phyloP scores from a whole-genome alignment of 2,329 filamentous ascomycete species.

The Phoma herbarum region DNA sequence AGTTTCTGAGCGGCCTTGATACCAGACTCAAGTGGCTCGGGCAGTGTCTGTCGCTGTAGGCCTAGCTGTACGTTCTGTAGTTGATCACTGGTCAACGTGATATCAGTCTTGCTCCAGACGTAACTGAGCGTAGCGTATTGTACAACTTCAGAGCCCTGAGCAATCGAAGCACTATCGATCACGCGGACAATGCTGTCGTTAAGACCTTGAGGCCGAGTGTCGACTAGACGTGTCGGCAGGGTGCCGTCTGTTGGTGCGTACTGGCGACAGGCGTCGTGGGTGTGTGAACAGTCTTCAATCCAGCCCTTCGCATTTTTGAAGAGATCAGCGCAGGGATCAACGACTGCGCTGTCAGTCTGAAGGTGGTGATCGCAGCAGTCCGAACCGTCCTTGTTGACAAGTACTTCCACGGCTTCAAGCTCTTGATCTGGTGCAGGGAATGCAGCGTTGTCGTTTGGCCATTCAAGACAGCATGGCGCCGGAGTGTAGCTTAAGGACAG shows the following conservation, averaged over 20 bases:
- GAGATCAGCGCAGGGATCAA: conserved; percentile 5
- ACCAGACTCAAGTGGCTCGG: conserved; percentile 37
- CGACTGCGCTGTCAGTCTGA: neutral
- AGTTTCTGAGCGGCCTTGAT: conserved; percentile 38
- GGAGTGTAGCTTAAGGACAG: conserved; percentile 47
- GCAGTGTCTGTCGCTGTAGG: conserved; percentile 31
- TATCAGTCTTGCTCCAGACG: conserved; percentile 34
- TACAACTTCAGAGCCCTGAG: conserved; percentile 8
- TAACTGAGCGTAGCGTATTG: conserved; percentile 46
- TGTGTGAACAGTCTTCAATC: conserved; percentile 41
- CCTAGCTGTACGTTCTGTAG: conserved; percentile 26
- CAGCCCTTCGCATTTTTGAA: conserved; percentile 37
- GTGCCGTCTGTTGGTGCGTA: conserved; percentile 11
- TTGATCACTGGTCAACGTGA: conserved; percentile 32
- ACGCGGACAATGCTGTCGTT: conserved; percentile 30
- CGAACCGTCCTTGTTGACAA: conserved; percentile 30
- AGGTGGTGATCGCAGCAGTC: conserved; percentile 30
- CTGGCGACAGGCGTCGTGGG: conserved; percentile 39
- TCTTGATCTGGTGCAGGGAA: conserved; percentile 49
- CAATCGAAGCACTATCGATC: conserved; percentile 34
- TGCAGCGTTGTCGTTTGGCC: conserved; percentile 45
- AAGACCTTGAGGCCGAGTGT: conserved; percentile 33
- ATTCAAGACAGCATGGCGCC: conserved; percentile 49
- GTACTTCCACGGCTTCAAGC: conserved; percentile 35
- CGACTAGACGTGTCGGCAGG: conserved; percentile 46